Evolutionary conservation across 805 yeast species (phyloP).

Genomic region (Maudiozyma saulgeensis): DNA sequence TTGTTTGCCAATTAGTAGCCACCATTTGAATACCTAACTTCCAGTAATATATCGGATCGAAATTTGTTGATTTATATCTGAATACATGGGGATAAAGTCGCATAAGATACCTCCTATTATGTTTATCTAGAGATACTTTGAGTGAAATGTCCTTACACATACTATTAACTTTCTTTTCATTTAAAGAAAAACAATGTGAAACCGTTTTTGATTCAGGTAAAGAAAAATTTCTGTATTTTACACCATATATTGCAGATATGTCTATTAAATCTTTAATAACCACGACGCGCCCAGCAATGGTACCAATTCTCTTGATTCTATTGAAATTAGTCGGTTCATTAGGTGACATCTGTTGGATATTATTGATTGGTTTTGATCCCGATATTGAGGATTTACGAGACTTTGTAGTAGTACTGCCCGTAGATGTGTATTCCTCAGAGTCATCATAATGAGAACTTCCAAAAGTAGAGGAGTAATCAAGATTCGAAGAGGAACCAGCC

Average conservation of each 20-base stretch:
- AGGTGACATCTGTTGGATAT: not conserved
- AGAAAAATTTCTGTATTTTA: constrained; percentile 72
- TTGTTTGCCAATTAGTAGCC: constrained; percentile 94
- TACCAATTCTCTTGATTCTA: constrained; percentile 28
- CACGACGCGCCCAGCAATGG: constrained; percentile 16
- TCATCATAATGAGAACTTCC: constrained; percentile 29
- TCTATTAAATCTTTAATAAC: constrained; percentile 18
- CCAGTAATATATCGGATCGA: constrained; percentile 77
- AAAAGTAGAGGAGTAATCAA: constrained; percentile 22
- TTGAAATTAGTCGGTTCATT: constrained; percentile 6
- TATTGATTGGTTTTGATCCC: not conserved
- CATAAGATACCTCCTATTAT: constrained; percentile 66
- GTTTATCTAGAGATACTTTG: constrained; percentile 52
- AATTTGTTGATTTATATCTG: constrained; percentile 70
- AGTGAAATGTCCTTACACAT: constrained; percentile 57
- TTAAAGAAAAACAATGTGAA: constrained; percentile 81
- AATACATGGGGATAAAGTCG: constrained; percentile 81
- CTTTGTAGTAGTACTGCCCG: not conserved
- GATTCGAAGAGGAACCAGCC: constrained; percentile 4
- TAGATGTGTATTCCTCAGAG: constrained; percentile 18
- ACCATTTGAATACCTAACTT: constrained; percentile 83
- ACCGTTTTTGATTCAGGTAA: constrained; percentile 73
- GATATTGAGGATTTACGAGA: not conserved
- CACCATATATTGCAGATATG: constrained; percentile 44
- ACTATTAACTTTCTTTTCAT: constrained; percentile 57